Percentiles rank a stretch among this genome's conserved stretches.
phyloP scores from a whole-genome alignment of 805 yeast species.

The Candida palmyrensis region DNA sequence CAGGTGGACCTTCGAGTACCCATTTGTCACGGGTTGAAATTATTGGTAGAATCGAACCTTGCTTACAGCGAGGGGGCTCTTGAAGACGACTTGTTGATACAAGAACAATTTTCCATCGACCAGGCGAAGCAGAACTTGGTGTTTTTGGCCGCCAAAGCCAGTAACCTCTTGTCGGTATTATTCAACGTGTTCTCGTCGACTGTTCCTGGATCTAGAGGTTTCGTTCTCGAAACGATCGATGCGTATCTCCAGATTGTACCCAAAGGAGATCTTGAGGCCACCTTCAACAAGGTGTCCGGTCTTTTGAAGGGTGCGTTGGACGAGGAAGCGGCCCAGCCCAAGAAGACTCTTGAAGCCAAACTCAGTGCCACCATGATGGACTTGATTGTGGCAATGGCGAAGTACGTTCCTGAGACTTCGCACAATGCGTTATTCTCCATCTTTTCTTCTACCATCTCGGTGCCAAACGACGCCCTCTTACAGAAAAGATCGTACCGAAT shows the following conservation, averaged over 20 bases:
- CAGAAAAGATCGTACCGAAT: conserved; percentile 90
- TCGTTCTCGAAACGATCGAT: conserved; percentile 81
- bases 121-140: conserved; percentile 54
- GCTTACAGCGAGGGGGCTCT: conserved; percentile 58
- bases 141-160: conserved; percentile 59
- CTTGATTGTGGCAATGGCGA: conserved; percentile 79
- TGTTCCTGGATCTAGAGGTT: conserved; percentile 75
- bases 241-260: conserved; percentile 68
- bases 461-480: conserved; percentile 54
- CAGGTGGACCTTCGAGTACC: conserved; percentile 69
- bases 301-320: conserved; percentile 72
- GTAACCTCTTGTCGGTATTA: conserved; percentile 77
- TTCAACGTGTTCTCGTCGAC: conserved; percentile 94
- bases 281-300: conserved; percentile 83
- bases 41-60: conserved; percentile 71
- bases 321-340: conserved; percentile 35
- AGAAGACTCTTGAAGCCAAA: conserved; percentile 36
- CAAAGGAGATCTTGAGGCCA: conserved; percentile 58
- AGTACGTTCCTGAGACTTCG: conserved; percentile 67
- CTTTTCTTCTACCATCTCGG: conserved; percentile 59
- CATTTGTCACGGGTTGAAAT: conserved; percentile 78
- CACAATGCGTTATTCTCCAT: conserved; percentile 75
- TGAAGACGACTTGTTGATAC: conserved; percentile 50
- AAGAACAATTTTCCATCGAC: conserved; percentile 54
- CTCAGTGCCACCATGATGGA: conserved; percentile 87